Evolutionary conservation across 2,329 filamentous ascomycete genomes (phyloP).

Genomic region (Colletotrichum gigasporum): DNA sequence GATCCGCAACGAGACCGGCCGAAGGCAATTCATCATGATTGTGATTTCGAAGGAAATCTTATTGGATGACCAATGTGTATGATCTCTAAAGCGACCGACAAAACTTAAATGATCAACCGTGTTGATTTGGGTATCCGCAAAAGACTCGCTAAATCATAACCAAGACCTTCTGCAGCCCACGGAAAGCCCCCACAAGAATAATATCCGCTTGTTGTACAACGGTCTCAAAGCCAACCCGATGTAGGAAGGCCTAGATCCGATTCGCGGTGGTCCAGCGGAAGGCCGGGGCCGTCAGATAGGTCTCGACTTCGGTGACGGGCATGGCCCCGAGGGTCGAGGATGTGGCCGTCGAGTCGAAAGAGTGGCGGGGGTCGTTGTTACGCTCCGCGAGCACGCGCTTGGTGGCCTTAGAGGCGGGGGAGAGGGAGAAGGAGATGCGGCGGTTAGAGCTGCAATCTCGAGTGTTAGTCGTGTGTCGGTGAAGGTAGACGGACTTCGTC

Average conservation of each 20-base stretch:
- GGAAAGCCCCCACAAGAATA: background rate
- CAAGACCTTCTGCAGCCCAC: background rate
- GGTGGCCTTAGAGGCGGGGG: slow-evolving; percentile 19
- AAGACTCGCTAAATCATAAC: background rate
- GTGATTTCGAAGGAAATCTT: too few relatives aligned
- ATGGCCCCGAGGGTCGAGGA: slow-evolving; percentile 18
- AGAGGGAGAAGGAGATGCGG: slow-evolving; percentile 20
- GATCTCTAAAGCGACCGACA: too few relatives aligned
- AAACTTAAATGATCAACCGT: background rate
- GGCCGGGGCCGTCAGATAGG: slow-evolving; percentile 16
- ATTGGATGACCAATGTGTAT: too few relatives aligned
- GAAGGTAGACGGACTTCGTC: too few relatives aligned
- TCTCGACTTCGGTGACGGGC: slow-evolving; percentile 23
- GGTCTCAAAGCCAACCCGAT: background rate
- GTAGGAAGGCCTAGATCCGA: background rate
- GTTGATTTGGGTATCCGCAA: background rate
- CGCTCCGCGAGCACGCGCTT: slow-evolving; percentile 13
- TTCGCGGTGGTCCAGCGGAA: slow-evolving; percentile 22
- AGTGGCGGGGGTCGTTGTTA: slow-evolving; percentile 5
- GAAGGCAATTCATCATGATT: too few relatives aligned
- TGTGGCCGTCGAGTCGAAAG: slow-evolving; percentile 20
- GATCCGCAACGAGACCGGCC: too few relatives aligned
- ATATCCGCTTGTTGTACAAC: background rate
- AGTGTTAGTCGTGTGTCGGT: background rate
- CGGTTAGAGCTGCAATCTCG: background rate